These are phyloP conservation scores for Sesbania bispinosa DNA, from an alignment of 306 rosid species.

Conservation along the genomic window DNA sequence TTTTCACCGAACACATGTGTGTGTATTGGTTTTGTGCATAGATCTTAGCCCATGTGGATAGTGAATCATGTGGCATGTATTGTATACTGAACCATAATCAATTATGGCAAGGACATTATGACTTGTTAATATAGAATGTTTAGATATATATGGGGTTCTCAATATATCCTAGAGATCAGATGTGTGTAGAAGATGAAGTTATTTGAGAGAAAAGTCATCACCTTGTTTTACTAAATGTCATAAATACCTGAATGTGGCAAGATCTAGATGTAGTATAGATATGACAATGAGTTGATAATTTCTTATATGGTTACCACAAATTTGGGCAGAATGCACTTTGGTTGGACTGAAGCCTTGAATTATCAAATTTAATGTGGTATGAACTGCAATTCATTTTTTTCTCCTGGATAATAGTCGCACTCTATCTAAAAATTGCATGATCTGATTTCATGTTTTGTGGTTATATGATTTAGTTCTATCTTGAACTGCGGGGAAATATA, in stretches of 20 bases:
- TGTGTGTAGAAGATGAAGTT: background rate
- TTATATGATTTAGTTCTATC: background rate
- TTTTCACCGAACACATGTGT: background rate
- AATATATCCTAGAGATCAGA: background rate
- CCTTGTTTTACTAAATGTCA: background rate
- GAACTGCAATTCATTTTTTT: background rate
- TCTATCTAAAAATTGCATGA: background rate
- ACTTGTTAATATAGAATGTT: background rate
- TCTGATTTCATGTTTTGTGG: background rate
- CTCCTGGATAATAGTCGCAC: background rate
- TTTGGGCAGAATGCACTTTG: background rate
- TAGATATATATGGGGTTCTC: background rate
- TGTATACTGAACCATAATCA: background rate
- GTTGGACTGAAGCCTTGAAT: background rate
- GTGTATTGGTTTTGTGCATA: background rate
- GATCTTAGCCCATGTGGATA: background rate
- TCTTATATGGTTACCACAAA: background rate
- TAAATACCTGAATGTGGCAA: background rate
- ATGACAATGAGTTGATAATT: background rate
- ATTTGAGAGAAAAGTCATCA: background rate
- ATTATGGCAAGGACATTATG: background rate
- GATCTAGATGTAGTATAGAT: background rate
- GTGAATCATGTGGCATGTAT: conserved; percentile 2
- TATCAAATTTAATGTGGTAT: background rate
- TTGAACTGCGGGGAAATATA: background rate